These are phyloP conservation scores for Vitis rupestris DNA, from an alignment of 164 flowering plant species.

Conservation along the genomic window DNA sequence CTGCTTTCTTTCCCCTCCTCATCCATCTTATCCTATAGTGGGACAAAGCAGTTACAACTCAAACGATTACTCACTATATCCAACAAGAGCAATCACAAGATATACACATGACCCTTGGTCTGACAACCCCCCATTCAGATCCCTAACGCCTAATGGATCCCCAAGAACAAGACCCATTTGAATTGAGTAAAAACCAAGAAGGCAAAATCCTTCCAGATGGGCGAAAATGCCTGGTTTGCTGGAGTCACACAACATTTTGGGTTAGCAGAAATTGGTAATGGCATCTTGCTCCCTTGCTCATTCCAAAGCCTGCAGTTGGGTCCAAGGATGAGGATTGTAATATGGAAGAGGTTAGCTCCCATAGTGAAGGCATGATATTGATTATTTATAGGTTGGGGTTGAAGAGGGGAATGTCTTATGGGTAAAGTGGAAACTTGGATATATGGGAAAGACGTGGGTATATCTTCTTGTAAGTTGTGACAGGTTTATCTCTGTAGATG, in stretches of 20 bases:
- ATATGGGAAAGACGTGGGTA: no score
- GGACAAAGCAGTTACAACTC: conserved; percentile 38
- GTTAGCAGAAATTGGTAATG: background rate
- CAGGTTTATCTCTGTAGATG: no score
- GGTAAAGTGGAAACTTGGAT: no score
- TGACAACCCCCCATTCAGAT: conserved; percentile 27
- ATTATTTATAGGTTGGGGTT: no score
- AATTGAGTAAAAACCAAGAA: conserved; percentile 13
- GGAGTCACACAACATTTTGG: background rate
- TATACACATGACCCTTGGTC: conserved; percentile 34
- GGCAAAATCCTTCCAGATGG: background rate
- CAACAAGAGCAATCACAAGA: conserved; percentile 23
- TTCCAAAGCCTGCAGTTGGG: no score
- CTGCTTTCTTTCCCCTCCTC: conserved; percentile 70
- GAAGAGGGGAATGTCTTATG: no score
- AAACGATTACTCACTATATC: conserved; percentile 26
- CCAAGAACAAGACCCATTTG: conserved; percentile 37
- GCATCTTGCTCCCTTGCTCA: no score
- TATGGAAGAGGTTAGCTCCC: no score
- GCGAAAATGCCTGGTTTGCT: background rate
- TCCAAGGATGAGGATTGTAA: no score
- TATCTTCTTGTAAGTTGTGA: no score
- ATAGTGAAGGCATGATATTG: no score
- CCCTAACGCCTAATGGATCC: conserved; percentile 39
- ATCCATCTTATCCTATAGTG: conserved; percentile 36